Base-by-base conservation (phyloP, 108 stramenopile genomes). In the Conticribra guillardii region DNA sequence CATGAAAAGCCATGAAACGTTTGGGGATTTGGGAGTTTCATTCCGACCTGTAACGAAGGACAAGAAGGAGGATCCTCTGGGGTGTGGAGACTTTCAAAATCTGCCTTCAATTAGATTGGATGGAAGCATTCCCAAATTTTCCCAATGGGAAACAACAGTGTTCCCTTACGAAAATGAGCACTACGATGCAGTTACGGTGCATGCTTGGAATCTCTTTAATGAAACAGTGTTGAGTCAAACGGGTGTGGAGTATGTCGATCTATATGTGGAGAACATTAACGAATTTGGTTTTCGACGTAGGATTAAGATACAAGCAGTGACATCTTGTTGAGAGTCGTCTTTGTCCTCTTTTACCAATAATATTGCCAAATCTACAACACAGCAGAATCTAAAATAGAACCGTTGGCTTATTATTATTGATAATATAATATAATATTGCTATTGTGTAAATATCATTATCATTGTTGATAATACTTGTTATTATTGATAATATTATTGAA, bases 1-100 rank as follows among this genome's bases (percentile, higher is more conserved):
- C 34, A 70, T 70, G 69, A 44, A 19, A 9, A 70, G 69, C 60
- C 59, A 70, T n/a, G 34, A 50, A 17, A 44, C 60, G 21, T 70
- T 70, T 45, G 69, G 69, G 24, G 41, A 33, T 45, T 51, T 60
- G 33, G 21, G 21, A 14, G 69, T 70, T 16, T 53, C 59, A 2
- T 70, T 70, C 34, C 59, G 41, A 37, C 21, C 69, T 18, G 51
- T 70, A 29, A 19, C 69, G 44, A 60, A n/a, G n/a, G 49, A 45
- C 18, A 33, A 24, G 24, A 70, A 16, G 29, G 16, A 21, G 52
- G 18, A 11, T n/a, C 23, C 30, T 27, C 58, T 70, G 22, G 69
- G 60, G 34, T 70, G 69, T 19, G 31, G 34, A 37, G 69, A 70
- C 29, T 32, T 70, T 53, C 31, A 23, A 0, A 70, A 60, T 22